A percentile compares a stretch with the other conserved stretches of the same genome.
phyloP scores from a whole-genome alignment of 495 filamentous ascomycete species.

The Aspergillus conjunctus region DNA sequence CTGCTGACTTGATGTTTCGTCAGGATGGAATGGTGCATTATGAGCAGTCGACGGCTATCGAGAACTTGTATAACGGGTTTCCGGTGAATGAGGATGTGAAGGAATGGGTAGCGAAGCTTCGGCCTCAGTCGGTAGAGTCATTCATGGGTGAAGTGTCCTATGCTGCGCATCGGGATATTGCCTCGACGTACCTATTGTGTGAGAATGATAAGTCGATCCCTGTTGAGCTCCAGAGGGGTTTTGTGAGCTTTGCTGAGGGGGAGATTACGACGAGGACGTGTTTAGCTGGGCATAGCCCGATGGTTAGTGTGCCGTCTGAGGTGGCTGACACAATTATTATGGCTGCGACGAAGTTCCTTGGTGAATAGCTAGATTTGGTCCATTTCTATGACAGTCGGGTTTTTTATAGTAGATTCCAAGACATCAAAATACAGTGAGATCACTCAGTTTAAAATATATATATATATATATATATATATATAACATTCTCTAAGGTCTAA shows the following conservation, averaged over 20 bases:
- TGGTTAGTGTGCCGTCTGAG: background rate
- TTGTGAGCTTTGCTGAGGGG: background rate
- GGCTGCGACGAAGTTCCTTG: no score
- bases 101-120: background rate
- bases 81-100: background rate
- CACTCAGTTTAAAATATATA: no score
- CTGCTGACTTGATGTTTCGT: no score
- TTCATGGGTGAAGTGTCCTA: background rate
- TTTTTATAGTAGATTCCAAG: no score
- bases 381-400: no score
- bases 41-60: background rate
- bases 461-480: no score
- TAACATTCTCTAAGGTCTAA: no score
- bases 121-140: background rate
- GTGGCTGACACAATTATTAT: background rate
- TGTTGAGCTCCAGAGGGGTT: background rate
- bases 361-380: no score
- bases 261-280: background rate
- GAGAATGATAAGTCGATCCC: background rate
- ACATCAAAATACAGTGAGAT: no score
- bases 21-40: background rate
- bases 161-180: background rate
- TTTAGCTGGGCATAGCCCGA: background rate
- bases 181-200: background rate
- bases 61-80: background rate